These are phyloP conservation scores for Hippophae tibetana DNA, from an alignment of 306 rosid genomes.

Conservation along the genomic window DNA sequence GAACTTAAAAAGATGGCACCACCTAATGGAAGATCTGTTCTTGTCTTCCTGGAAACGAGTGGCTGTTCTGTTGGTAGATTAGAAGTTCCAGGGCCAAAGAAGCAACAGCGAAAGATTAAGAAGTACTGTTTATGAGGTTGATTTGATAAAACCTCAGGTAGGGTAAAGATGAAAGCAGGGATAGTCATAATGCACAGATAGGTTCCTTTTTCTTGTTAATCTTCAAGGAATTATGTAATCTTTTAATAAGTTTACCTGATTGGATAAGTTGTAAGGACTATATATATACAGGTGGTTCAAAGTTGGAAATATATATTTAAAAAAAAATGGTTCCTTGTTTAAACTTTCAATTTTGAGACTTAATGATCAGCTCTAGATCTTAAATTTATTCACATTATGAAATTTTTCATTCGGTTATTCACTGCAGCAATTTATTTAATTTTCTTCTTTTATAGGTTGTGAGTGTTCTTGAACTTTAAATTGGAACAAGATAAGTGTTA, in stretches of 20 bases:
- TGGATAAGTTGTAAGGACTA: conserved; percentile 52
- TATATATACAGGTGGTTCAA: conserved; percentile 35
- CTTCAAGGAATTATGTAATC: conserved; percentile 12
- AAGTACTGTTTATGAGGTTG: conserved; percentile 36
- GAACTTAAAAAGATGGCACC: conserved; percentile 99
- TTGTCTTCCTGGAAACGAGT: conserved; percentile 74
- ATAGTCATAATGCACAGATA: conserved; percentile 33
- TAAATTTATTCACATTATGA: background rate
- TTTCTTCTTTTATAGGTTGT: conserved; percentile 1
- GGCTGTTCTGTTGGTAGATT: conserved; percentile 95
- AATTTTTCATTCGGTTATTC: background rate
- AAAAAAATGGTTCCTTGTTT: conserved; percentile 24
- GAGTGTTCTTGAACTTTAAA: background rate
- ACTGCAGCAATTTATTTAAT: conserved; percentile 20
- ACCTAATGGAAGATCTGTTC: conserved; percentile 72
- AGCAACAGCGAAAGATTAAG: conserved; percentile 58
- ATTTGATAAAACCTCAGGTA: conserved; percentile 25
- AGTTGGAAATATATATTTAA: conserved; percentile 34
- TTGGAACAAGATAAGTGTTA: too few species aligned
- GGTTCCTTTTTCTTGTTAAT: conserved; percentile 29
- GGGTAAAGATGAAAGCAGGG: conserved; percentile 24
- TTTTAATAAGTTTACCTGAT: conserved; percentile 58
- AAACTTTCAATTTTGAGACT: conserved; percentile 12
- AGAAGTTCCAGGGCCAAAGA: conserved; percentile 88
- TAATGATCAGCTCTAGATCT: background rate